Evolutionary conservation across 2,329 filamentous ascomycete genomes (phyloP), one percentile per base, ranked within the genome.

Genomic region (Fusarium piperis): DNA sequence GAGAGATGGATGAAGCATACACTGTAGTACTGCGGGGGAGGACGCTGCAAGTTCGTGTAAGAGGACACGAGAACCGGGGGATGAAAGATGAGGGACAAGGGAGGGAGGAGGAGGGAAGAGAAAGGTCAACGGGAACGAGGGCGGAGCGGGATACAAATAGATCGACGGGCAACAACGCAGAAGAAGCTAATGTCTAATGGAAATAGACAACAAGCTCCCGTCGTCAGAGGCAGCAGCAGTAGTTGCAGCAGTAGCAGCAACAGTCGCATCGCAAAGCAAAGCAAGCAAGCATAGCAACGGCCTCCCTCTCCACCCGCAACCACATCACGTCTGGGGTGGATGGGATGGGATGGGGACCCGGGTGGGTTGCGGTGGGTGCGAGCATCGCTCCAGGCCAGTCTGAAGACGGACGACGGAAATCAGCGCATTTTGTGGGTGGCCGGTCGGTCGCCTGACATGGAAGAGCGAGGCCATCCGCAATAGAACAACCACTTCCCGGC

Each of bases 401-500:
- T 53, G 20, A n/a, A 56, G 51, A 62, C 48, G 60, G 59, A 67
- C 41, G 63, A 62, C 32, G 33, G 60, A 66, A 72, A 74, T 73
- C 72, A 74, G 72, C 72, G 70, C 75, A 77, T 73, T 72, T 66
- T 70, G 58, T 36, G 38, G 36, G 38, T 62, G 67, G 74, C 74
- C 73, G 70, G 39, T 41, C 39, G 39, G 44, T 48, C 44, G 44
- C 75, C 75, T 77, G 20, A 28, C 67, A 46, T 12, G 41, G 48
- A 65, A 58, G 58, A 61, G 32, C 59, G 58, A 61, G 32, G 58
- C 59, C 48, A 56, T 51, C 30, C 28, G 52, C 32, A 35, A 26
- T 30, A 46, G 30, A 9, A 18, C 41, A 41, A 12, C 18, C 39
- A 18, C 20, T 55, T 55, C 38, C 51, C 52, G 62, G 36, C 38